Conservation (phyloP, 2,329 filamentous ascomycete genomes). For the Nannizziopsis barbatae region DNA sequence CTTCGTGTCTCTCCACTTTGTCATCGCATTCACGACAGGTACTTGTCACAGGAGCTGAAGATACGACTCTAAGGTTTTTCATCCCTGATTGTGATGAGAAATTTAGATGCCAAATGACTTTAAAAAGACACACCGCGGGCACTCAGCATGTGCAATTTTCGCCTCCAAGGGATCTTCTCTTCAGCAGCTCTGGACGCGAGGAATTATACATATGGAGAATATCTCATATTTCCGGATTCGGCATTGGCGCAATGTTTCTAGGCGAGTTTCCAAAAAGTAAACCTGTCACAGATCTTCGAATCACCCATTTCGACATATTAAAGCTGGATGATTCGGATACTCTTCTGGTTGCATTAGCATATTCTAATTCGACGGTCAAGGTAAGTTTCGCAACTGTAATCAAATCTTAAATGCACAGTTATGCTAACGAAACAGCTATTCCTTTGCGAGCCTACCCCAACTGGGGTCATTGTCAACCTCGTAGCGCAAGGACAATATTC, state of each 20-base stretch:
- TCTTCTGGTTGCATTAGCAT: constrained; percentile 57
- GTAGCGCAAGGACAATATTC: constrained; percentile 51
- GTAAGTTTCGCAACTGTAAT: constrained; percentile 23
- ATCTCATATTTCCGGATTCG: constrained; percentile 42
- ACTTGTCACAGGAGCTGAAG: constrained; percentile 58
- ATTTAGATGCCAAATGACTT: constrained; percentile 47
- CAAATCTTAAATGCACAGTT: constrained; percentile 11
- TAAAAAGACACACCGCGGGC: constrained; percentile 71
- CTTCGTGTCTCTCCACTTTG: constrained; percentile 39
- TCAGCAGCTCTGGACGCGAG: constrained; percentile 78
- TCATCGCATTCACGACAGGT: constrained; percentile 24
- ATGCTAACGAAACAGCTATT: constrained; percentile 35
- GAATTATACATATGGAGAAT: constrained; percentile 82
- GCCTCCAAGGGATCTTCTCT: constrained; percentile 53
- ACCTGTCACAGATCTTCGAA: constrained; percentile 56
- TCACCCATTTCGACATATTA: constrained; percentile 63
- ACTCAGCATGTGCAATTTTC: constrained; percentile 74
- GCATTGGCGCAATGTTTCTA: constrained; percentile 44
- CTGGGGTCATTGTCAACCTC: constrained; percentile 27
- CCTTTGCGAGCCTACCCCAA: constrained; percentile 24
- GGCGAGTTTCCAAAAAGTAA: constrained; percentile 39
- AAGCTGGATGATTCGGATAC: constrained; percentile 19
- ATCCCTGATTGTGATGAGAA: constrained; percentile 20
- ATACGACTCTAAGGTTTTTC: constrained; percentile 64
- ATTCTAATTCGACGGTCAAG: constrained; percentile 74